Evolutionary conservation across 352 stramenopile species (phyloP).

Genomic region (Phytophthora vignae): DNA sequence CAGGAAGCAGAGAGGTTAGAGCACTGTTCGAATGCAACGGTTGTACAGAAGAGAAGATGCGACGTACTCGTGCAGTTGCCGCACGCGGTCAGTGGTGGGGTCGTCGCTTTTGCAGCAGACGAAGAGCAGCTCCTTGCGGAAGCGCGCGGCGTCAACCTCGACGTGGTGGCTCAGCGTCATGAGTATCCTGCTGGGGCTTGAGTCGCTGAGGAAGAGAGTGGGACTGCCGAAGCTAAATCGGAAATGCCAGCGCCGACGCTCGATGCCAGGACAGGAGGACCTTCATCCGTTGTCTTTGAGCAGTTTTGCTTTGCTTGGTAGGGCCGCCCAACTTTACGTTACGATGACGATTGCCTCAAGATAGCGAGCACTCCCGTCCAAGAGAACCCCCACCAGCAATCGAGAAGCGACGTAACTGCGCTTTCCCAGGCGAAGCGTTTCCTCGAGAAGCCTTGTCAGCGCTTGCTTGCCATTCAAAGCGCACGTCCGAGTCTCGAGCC

Average conservation of each 20-base stretch:
- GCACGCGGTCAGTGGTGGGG: slow-evolving; percentile 28
- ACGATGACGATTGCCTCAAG: slow-evolving; percentile 32
- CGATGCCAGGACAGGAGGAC: background rate
- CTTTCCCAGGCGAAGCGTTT: slow-evolving; percentile 13
- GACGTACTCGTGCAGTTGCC: slow-evolving; percentile 45
- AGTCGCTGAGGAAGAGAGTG: slow-evolving; percentile 11
- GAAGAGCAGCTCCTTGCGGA: slow-evolving; percentile 43
- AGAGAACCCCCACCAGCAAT: slow-evolving; percentile 3
- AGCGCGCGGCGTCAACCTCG: slow-evolving; percentile 29
- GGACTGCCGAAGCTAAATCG: slow-evolving; percentile 11
- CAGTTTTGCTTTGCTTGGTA: slow-evolving; percentile 31
- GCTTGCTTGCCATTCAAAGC: background rate
- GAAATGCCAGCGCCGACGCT: slow-evolving; percentile 10
- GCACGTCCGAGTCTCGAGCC: background rate
- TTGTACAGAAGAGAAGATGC: background rate
- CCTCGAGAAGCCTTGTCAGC: background rate
- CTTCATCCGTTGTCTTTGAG: background rate
- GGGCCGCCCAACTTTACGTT: slow-evolving; percentile 11
- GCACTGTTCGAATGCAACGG: background rate
- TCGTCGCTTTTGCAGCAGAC: slow-evolving; percentile 45
- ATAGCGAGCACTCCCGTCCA: slow-evolving; percentile 9
- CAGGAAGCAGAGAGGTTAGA: slow-evolving; percentile 6
- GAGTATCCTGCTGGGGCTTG: slow-evolving; percentile 12
- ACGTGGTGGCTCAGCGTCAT: slow-evolving; percentile 30
- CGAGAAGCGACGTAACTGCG: slow-evolving; percentile 17